These are phyloP conservation scores for Filosporella fistucella DNA, from an alignment of 495 filamentous ascomycete species.

Conservation along the genomic window DNA sequence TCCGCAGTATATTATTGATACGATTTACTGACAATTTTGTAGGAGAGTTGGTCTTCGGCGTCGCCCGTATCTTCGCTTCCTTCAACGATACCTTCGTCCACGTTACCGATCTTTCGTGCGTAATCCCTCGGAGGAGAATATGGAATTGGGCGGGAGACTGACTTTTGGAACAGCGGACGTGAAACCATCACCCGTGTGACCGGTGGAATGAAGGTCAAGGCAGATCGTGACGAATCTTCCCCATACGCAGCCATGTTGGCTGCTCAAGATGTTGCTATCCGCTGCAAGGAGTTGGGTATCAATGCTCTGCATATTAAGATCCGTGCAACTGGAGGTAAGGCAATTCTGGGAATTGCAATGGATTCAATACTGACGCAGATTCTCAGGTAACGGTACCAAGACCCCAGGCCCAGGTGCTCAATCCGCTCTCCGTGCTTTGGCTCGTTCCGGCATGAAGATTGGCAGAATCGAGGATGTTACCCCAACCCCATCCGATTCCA, in stretches of 20 bases:
- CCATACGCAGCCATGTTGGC: slow-evolving; percentile 99
- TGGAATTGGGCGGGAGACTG: slow-evolving; percentile 39
- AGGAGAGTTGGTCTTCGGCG: slow-evolving; percentile 72
- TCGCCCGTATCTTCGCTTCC: slow-evolving; percentile 97
- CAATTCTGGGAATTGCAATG: neutral
- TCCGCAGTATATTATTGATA: too few species aligned
- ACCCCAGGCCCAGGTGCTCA: slow-evolving; percentile 98
- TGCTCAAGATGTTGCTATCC: slow-evolving; percentile 87
- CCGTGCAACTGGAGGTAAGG: slow-evolving; percentile 90
- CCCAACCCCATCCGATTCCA: slow-evolving; percentile 96
- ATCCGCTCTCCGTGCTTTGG: slow-evolving; percentile 96
- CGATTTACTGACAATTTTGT: neutral
- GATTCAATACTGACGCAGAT: slow-evolving; percentile 8
- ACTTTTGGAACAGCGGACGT: slow-evolving; percentile 78
- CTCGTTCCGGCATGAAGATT: slow-evolving; percentile 99
- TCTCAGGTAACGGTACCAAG: slow-evolving; percentile 92
- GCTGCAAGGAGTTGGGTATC: slow-evolving; percentile 99
- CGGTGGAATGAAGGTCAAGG: slow-evolving; percentile 99
- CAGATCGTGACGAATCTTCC: slow-evolving; percentile 98
- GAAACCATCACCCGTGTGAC: slow-evolving; percentile 99
- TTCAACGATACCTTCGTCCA: slow-evolving; percentile 99
- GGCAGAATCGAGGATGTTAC: slow-evolving; percentile 99
- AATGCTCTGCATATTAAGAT: slow-evolving; percentile 99
- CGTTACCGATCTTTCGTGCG: slow-evolving; percentile 96
- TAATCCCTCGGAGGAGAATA: slow-evolving; percentile 30